phyloP scores from a whole-genome alignment of 805 yeast species.

The Nakazawaea anatomiae region DNA sequence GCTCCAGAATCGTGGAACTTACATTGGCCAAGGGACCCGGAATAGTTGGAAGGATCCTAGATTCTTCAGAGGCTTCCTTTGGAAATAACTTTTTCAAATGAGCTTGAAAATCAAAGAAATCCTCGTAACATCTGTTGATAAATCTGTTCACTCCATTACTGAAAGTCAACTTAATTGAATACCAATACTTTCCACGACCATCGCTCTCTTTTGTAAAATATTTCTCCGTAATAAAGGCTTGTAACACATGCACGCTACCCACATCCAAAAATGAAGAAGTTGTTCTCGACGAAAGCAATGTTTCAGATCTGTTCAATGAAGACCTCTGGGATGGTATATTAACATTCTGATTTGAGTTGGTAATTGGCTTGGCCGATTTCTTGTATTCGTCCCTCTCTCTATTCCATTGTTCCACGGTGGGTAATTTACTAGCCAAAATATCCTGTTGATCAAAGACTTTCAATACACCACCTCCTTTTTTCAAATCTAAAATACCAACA shows the following conservation, averaged over 20 bases:
- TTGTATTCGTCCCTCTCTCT: constrained; percentile 84
- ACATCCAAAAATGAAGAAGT: constrained; percentile 1
- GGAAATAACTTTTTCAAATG: constrained; percentile 79
- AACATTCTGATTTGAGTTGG: background rate
- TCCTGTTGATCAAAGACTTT: constrained; percentile 44
- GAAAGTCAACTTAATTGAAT: constrained; percentile 5
- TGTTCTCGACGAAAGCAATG: constrained; percentile 4
- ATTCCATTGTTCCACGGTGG: constrained; percentile 96
- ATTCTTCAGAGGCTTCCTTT: constrained; percentile 83
- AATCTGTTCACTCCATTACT: constrained; percentile 5
- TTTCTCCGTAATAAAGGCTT: constrained; percentile 1
- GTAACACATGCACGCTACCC: background rate
- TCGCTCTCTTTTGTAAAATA: constrained; percentile 8
- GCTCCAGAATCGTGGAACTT: constrained; percentile 60
- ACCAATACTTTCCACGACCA: constrained; percentile 11
- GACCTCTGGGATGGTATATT: background rate
- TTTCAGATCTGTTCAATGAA: constrained; percentile 9
- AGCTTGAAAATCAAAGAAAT: constrained; percentile 91
- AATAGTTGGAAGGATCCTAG: constrained; percentile 83
- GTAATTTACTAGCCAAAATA: constrained; percentile 64
- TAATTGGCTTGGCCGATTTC: constrained; percentile 12
- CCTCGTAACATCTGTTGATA: constrained; percentile 70
- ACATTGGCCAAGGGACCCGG: constrained; percentile 95
- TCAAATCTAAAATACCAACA: constrained; percentile 78
- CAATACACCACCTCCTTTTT: constrained; percentile 23